Base-by-base conservation (phyloP, 805 yeast species). In the Zygosaccharomyces lentus region DNA sequence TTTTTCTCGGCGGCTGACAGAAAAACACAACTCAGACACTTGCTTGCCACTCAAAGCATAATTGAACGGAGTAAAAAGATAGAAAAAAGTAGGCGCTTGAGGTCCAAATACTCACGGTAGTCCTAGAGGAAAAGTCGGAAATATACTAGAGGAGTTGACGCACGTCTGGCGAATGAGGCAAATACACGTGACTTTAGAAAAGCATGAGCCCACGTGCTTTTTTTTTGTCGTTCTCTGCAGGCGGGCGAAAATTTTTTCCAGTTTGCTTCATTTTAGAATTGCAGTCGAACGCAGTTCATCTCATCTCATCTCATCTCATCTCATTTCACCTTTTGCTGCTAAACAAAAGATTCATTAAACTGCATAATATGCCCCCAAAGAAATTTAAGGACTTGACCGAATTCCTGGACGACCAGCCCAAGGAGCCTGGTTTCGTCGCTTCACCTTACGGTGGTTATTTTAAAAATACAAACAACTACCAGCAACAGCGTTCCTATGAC, bases 401-500 rank as follows among this genome's bases (percentile, higher is more conserved):
- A 34, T 62, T 58, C 40, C 45, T 64, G 41, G 62, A 53, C 37
- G 58, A 58, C 6, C 63, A 62, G 31, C 60, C 62, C 32, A 51
- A 55, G 38, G 66, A 61, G 43, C 61, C 65, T 37, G 58, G 54
- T 38, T 45, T 48, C 37, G 63, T 59, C 31, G 45, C 61, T 23
- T 64, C 68, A 9, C 67, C 65, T 34, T 65, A 52, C 38, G 69
- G 68, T 40, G 66, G 68, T 12, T 62, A 56, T 41, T 62, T 64
- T 42, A 62, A 60, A 45, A 57, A 58, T 38, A 47, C 49, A 17
- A 52, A 49, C 25, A 46, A 45, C 29, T 49, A 56, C 23, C 62
- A 60, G 45, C 57, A 56, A 23, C 62, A 57, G 43, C 53, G 61
- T 34, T 44, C 50, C 36, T 48, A 47, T 40, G 56, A 61, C 40